Base-by-base conservation (phyloP, 441 rosid genomes). In the Gossypium davidsonii region DNA sequence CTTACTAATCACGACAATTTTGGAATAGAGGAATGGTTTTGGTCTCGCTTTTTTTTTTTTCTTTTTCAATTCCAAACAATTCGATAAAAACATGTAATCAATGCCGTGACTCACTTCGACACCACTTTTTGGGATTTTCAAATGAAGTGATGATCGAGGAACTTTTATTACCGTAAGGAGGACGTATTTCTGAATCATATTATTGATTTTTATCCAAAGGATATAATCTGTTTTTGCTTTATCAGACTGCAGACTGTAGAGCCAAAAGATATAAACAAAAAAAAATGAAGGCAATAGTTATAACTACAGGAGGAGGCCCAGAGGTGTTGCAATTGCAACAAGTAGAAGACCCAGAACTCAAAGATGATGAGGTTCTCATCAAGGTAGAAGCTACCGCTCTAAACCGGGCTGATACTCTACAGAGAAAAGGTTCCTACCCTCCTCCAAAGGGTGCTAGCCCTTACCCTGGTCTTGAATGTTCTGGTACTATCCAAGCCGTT, bases 401-500 rank as follows among this genome's bases (percentile, higher is more conserved):
- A 42, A 94, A 91, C 78, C 79, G 93, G 0, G 93, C 90, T 1
- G 98, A 94, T 75, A 88, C 21, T 88, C 49, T 46, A 82, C 97
- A 91, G 72, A 79, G 98, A 34, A 80, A 79, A 51, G 98, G 97
- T 77, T 76, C 62, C 55, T 83, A 90, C 78, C 72, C 90, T 12
- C 91, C 94, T 7, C 93, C 97, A 1, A 81, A 88, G 57, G 98
- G 89, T 6, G 79, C 87, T n/a, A 94, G 98, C 60, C 81, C 87
- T 18, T 83, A 83, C 74, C 96, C 64, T 8, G 97, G 97, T 64
- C 87, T 91, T 26, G 98, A 91, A 70, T 94, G 97, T 60, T 90
- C 96, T 17, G 97, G 97, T 21, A 90, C 87, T 67, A 65, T 94
- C 10, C 85, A 80, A 51, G 79, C 90, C 11, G 75, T 89, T 0